phyloP scores from a whole-genome alignment of 192 early-diverging fungal species.

The Linnemannia schmuckeri region DNA sequence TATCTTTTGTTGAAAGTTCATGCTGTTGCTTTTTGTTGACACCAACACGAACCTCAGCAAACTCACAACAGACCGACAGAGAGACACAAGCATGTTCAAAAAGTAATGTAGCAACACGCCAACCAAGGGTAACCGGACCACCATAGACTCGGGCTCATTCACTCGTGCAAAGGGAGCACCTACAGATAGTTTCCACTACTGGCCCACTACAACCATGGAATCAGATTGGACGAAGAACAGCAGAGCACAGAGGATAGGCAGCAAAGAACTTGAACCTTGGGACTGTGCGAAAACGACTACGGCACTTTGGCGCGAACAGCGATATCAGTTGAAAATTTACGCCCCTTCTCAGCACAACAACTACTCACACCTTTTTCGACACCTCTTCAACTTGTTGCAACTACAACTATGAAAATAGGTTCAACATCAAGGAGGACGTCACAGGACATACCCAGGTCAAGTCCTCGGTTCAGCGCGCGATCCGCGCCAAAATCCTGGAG shows the following conservation, averaged over 20 bases:
- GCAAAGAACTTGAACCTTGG: not conserved
- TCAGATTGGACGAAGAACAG: not conserved
- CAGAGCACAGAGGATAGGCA: not conserved
- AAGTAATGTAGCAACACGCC: constrained; percentile 57
- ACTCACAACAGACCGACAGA: not conserved
- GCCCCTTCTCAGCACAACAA: not conserved
- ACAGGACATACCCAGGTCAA: constrained; percentile 91
- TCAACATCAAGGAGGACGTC: constrained; percentile 83
- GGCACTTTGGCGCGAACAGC: not conserved
- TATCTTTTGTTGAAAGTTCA: not conserved
- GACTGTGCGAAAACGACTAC: not conserved
- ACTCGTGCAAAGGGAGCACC: not conserved
- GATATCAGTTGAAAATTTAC: not conserved
- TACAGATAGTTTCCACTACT: not conserved
- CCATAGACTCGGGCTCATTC: not conserved
- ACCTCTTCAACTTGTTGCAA: not conserved
- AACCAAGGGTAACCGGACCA: not conserved
- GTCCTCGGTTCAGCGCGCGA: constrained; percentile 88
- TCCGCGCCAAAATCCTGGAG: constrained; percentile 87
- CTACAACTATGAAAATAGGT: constrained; percentile 58
- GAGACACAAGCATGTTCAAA: constrained; percentile 68
- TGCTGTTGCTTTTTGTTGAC: not conserved
- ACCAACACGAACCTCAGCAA: constrained; percentile 5
- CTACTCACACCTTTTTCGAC: not conserved
- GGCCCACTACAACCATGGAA: not conserved